Evolutionary conservation across 352 stramenopile genomes (phyloP), one percentile per base, ranked within the genome.

Genomic region (Phytopythium aichiense): DNA sequence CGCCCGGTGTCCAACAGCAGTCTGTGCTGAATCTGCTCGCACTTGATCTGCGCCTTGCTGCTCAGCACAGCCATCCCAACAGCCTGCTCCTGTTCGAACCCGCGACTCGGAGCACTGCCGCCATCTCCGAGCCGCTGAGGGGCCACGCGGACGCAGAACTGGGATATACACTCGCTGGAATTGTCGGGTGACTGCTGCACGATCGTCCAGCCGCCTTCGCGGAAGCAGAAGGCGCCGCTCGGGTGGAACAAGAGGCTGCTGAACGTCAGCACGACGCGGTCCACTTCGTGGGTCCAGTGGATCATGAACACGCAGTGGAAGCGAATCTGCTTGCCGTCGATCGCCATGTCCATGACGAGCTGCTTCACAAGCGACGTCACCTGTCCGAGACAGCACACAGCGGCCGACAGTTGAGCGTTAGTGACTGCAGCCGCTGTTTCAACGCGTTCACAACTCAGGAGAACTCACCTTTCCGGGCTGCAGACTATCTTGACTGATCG

Each of bases 151-250:
- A 18, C 7, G 46, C 46, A n/a, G 12, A 9, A 28, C 25, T 31
- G 46, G 25, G 13, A 52, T 2, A 18, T 18, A n/a, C 46, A 33
- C n/a, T 16, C n/a, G 9, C 46, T 31, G 2, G n/a, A 6, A n/a
- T 52, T 31, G n/a, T 31, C 22, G 6, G n/a, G n/a, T 7, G 46
- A 52, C 7, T 28, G 25, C 25, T 52, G 46, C 46, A 52, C 46
- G n/a, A 52, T 52, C n/a, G 23, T 6, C 46, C 46, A 52, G 8
- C 46, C 46, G 46, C 46, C 46, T 18, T 52, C 46, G 18, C 46
- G 46, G 46, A 52, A 52, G 25, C 46, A 52, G 46, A 52, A 52
- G 15, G 22, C 23, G n/a, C 46, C 46, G 46, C 46, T 52, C 46
- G 46, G 46, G 25, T 52, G 46, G 46, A 52, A 52, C n/a, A 52